phyloP scores from a whole-genome alignment of 257 asterid species.

The Solanum rostratum region DNA sequence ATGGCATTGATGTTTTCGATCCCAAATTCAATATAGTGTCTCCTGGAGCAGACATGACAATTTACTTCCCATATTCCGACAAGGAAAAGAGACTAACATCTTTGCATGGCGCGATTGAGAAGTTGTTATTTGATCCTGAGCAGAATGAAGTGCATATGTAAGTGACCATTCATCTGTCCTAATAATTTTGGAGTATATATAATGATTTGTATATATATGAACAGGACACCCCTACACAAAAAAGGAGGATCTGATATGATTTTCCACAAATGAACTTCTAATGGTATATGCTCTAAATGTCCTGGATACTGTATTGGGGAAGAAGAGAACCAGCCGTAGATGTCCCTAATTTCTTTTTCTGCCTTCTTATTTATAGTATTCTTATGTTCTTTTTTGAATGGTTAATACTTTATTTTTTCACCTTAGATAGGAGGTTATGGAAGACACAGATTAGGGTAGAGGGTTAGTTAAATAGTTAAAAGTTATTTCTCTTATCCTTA shows the following conservation, averaged over 20 bases:
- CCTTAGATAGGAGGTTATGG: too few species aligned
- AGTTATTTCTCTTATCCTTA: too few species aligned
- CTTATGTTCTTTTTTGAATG: neutral
- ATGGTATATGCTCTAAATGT: neutral
- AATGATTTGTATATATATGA: neutral
- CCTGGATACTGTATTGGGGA: neutral
- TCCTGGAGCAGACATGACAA: constrained; percentile 85
- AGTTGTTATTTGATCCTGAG: constrained; percentile 63
- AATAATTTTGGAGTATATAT: neutral
- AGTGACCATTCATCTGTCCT: constrained; percentile 8
- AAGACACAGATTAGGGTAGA: too few species aligned
- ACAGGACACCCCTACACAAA: neutral
- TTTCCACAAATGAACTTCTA: neutral
- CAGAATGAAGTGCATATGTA: constrained; percentile 81
- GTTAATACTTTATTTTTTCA: neutral
- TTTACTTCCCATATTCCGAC: constrained; percentile 70
- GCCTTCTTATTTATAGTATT: neutral
- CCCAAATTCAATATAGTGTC: constrained; percentile 98
- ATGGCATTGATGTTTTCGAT: constrained; percentile 94
- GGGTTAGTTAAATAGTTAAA: too few species aligned
- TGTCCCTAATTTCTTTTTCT: neutral
- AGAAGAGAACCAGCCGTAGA: neutral
- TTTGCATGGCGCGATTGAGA: constrained; percentile 60
- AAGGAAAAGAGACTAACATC: constrained; percentile 66
- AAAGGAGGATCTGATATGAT: neutral